These are phyloP conservation scores for Inga oerstediana DNA, from an alignment of 306 rosid genomes.

Conservation along the genomic window DNA sequence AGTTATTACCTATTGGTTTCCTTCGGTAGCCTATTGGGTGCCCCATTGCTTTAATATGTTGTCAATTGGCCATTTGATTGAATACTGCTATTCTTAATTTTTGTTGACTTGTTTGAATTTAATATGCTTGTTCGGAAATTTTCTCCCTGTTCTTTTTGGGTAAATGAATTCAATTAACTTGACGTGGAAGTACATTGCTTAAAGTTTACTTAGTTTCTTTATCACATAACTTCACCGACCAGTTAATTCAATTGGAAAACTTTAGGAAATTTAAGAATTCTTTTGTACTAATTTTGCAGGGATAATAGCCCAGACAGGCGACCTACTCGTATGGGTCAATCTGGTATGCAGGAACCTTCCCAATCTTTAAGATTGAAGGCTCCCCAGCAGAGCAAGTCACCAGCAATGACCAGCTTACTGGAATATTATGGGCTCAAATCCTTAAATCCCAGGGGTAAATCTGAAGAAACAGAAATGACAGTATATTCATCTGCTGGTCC, in stretches of 20 bases:
- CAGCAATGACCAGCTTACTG: constrained; percentile 72
- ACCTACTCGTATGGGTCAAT: constrained; percentile 45
- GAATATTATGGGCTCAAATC: constrained; percentile 68
- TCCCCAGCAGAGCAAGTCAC: constrained; percentile 49
- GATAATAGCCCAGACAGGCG: constrained; percentile 38
- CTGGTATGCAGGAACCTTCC: constrained; percentile 49
- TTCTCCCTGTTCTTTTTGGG: not conserved
- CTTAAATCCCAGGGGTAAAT: constrained; percentile 30
- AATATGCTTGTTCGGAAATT: not conserved
- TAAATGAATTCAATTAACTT: not conserved
- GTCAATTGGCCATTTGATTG: not conserved
- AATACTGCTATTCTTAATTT: not conserved
- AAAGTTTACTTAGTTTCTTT: not conserved
- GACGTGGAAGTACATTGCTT: not conserved
- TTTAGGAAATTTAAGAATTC: constrained; percentile 15
- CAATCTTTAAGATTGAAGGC: constrained; percentile 51
- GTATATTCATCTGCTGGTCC: constrained; percentile 53
- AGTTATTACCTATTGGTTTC: not conserved
- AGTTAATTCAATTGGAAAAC: not conserved
- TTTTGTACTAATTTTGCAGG: constrained; percentile 42
- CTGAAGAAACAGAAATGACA: constrained; percentile 65
- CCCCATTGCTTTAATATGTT: constrained; percentile 6
- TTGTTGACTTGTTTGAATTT: not conserved
- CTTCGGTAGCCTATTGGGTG: not conserved
- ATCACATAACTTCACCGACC: not conserved